Evolutionary conservation across 2,329 filamentous ascomycete species (phyloP).

Genomic region (Cladosporium sp.): DNA sequence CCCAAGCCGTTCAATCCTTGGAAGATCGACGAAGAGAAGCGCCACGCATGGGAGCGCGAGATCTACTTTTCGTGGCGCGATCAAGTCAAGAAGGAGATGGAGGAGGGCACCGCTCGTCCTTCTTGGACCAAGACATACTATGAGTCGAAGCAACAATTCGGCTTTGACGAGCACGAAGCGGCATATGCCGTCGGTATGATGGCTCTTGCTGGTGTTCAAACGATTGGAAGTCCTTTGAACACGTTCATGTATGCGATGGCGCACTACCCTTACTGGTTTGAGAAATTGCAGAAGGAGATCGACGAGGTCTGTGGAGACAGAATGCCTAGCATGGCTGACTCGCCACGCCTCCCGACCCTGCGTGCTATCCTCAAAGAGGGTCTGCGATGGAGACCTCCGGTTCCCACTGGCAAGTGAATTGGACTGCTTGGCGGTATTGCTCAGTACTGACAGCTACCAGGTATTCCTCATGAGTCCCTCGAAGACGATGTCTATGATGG

Average conservation of each 20-base stretch:
- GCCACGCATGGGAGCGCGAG: constrained; percentile 47
- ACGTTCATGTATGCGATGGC: constrained; percentile 16
- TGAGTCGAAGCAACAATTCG: constrained; percentile 28
- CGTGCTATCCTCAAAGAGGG: constrained; percentile 57
- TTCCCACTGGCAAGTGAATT: constrained; percentile 33
- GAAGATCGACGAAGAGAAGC: constrained; percentile 47
- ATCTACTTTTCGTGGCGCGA: constrained; percentile 44
- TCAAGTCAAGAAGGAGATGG: constrained; percentile 36
- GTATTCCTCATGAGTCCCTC: constrained; percentile 24
- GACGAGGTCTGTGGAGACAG: constrained; percentile 54
- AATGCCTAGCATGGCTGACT: constrained; percentile 51
- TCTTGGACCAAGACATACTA: constrained; percentile 38
- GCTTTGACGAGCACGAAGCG: constrained; percentile 10
- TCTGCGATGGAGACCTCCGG: constrained; percentile 53
- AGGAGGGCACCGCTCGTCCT: constrained; percentile 32
- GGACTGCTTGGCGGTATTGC: neutral
- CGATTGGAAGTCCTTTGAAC: constrained; percentile 16
- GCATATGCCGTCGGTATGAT: constrained; percentile 14
- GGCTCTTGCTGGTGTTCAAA: constrained; percentile 17
- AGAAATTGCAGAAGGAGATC: constrained; percentile 49
- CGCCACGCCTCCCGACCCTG: constrained; percentile 48
- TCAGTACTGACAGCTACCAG: constrained; percentile 26
- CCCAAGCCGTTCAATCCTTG: constrained; percentile 47
- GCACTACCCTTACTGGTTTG: constrained; percentile 16
- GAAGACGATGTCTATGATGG: constrained; percentile 29